A percentile compares a stretch with the other conserved stretches of the same genome.
phyloP scores from a whole-genome alignment of 257 asterid genomes.

The Rhazya stricta region DNA sequence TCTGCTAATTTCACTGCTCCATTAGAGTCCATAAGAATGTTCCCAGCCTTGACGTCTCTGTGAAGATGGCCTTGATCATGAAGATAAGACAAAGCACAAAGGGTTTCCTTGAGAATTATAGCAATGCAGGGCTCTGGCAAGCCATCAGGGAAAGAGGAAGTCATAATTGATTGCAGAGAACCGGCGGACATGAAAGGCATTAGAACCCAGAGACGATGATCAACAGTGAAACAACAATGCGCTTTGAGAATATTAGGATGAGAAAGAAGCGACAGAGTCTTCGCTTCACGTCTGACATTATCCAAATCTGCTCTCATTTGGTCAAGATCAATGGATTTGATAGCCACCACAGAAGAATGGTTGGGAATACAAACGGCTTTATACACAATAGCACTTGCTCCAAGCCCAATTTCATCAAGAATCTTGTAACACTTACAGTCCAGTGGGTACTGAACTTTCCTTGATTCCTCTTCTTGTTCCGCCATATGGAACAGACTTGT shows the following conservation, averaged over 20 bases:
- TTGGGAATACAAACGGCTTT: slow-evolving; percentile 65
- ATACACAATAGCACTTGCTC: slow-evolving; percentile 66
- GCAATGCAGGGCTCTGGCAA: slow-evolving; percentile 71
- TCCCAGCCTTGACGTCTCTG: slow-evolving; percentile 70
- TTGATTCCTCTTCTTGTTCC: slow-evolving; percentile 24
- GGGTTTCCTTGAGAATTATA: slow-evolving; percentile 49
- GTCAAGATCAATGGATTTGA: slow-evolving; percentile 78
- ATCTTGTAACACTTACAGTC: slow-evolving; percentile 34
- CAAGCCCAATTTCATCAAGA: slow-evolving; percentile 62
- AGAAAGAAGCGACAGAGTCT: slow-evolving; percentile 59
- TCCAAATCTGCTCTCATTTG: slow-evolving; percentile 53
- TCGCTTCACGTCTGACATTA: slow-evolving; percentile 61
- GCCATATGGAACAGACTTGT: no score
- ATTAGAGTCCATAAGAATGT: slow-evolving; percentile 59
- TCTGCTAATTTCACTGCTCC: slow-evolving; percentile 71
- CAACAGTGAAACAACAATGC: slow-evolving; percentile 73
- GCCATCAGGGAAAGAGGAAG: slow-evolving; percentile 60
- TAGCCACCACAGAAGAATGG: slow-evolving; percentile 53
- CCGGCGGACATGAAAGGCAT: slow-evolving; percentile 93
- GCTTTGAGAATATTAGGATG: slow-evolving; percentile 83
- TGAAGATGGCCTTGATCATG: slow-evolving; percentile 84
- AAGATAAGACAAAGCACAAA: slow-evolving; percentile 54
- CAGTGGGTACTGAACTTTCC: slow-evolving; percentile 36
- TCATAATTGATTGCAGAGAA: slow-evolving; percentile 68
- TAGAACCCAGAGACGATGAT: slow-evolving; percentile 68